phyloP scores from a whole-genome alignment of 2,329 filamentous ascomycete species.

The Fusarium pininemorale region DNA sequence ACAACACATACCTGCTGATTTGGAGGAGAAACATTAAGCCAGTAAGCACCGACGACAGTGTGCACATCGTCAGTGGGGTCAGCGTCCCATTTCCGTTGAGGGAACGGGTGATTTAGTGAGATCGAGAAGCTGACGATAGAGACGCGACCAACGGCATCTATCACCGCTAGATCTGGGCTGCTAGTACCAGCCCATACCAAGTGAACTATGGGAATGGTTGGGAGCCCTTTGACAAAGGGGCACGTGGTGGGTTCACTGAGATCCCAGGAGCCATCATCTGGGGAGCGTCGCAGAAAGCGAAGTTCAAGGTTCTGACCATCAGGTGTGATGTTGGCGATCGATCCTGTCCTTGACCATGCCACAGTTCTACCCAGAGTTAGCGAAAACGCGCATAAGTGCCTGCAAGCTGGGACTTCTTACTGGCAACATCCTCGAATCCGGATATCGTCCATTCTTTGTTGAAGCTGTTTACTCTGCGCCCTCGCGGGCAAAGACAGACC shows the following conservation, averaged over 20 bases:
- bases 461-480: constrained; percentile 66
- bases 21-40: constrained; percentile 73
- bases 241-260: constrained; percentile 77
- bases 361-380: constrained; percentile 67
- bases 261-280: constrained; percentile 76
- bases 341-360: constrained; percentile 88
- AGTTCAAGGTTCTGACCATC: constrained; percentile 78
- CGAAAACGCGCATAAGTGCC: background rate
- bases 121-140: constrained; percentile 76
- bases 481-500: constrained; percentile 63
- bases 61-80: constrained; percentile 79
- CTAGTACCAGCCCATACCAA: constrained; percentile 80
- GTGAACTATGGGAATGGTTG: constrained; percentile 77
- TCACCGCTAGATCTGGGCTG: constrained; percentile 81
- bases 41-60: constrained; percentile 84
- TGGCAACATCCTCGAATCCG: constrained; percentile 80
- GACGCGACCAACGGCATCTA: constrained; percentile 82
- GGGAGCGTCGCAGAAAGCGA: constrained; percentile 74
- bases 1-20: constrained; percentile 48
- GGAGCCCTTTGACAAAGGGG: constrained; percentile 67
- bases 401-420: constrained; percentile 59
- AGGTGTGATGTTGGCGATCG: constrained; percentile 80
- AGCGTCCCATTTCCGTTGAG: constrained; percentile 68
- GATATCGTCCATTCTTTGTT: constrained; percentile 79
- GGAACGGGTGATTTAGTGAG: constrained; percentile 76